Base-by-base conservation (phyloP, 345 rosid genomes). In the Syzygium aqueum region DNA sequence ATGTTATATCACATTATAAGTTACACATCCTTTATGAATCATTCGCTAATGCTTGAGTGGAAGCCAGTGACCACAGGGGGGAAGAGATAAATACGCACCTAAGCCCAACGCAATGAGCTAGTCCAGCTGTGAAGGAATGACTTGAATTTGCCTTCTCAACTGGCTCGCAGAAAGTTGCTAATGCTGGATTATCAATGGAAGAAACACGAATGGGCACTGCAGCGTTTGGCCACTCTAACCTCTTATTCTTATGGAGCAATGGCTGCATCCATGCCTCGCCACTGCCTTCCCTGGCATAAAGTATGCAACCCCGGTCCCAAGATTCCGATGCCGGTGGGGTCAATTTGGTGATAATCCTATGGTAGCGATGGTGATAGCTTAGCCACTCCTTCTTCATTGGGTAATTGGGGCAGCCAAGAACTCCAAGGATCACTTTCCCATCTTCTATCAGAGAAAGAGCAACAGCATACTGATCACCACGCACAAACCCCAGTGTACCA, bases 251-350 rank as follows among this genome's bases (percentile, higher is more conserved):
- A 52, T 59, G 65, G 49, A 93, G 83, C 85, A 97, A 89, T 27
- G 98, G 97, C 87, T 95, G 98, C 96, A 96, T 93, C 99, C 98
- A 97, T 56, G 99, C 96, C 90, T 93, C 89, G 73, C 97, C 96
- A 90, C 95, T 93, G 85, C 95, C 97, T 89, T 88, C 93, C 88
- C 59, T 93, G 40, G 98, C 97, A 90, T 94, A 95, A 91, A 97
- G 92, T 65, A 97, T 96, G 82, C 98, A 96, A 53, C 98, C 99
- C 88, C 93, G 93, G 53, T 92, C 93, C 92, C 91, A 90, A 46
- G 89, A 77, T 56, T 89, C 91, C 73, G 89, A 86, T 8, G 91
- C 87, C 12, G 93, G 85, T 4, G 89, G 86, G 85, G 93, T 87
- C 40, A 85, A 30, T 65, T 88, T 87, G 13, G 91, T 33, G 82